Conservation (phyloP, 2,329 filamentous ascomycete genomes). For the Rhinocladiella mackenziei region DNA sequence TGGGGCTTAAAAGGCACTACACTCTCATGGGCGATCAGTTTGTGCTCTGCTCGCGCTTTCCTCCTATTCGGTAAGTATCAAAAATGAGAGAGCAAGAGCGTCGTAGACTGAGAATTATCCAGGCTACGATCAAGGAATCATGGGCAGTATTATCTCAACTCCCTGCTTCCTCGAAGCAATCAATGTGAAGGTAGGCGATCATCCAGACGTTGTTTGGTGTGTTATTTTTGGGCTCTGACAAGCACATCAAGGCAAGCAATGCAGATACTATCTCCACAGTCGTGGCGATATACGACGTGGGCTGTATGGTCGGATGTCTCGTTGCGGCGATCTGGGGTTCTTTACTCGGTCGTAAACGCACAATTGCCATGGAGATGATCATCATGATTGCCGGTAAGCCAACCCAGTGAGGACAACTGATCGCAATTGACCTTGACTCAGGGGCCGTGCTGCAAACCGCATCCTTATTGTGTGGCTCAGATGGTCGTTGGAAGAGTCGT, state of each 20-base stretch:
- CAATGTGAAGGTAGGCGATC: too few species aligned
- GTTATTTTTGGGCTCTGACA: too few species aligned
- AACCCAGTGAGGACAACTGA: too few species aligned
- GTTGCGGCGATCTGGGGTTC: constrained; percentile 38
- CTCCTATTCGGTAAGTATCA: constrained; percentile 17
- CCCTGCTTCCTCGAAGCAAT: constrained; percentile 47
- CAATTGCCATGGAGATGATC: constrained; percentile 55
- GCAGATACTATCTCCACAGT: constrained; percentile 49
- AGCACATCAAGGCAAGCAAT: constrained; percentile 29
- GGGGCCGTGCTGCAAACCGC: constrained; percentile 38
- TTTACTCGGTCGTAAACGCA: constrained; percentile 39
- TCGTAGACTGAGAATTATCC: background rate
- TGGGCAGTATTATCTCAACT: constrained; percentile 51
- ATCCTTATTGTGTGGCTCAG: constrained; percentile 13
- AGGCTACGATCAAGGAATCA: constrained; percentile 24
- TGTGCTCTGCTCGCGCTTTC: constrained; percentile 22
- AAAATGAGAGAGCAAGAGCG: background rate
- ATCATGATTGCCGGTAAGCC: constrained; percentile 47
- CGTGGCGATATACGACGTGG: constrained; percentile 49
- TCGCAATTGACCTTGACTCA: too few species aligned
- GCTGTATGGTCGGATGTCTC: constrained; percentile 39
- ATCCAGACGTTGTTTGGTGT: too few species aligned
- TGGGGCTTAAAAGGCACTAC: constrained; percentile 14
- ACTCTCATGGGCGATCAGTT: constrained; percentile 21
- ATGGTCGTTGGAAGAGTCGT: constrained; percentile 28